Base-by-base conservation (phyloP, 75 land plant genomes). In the Larix kaempferi region DNA sequence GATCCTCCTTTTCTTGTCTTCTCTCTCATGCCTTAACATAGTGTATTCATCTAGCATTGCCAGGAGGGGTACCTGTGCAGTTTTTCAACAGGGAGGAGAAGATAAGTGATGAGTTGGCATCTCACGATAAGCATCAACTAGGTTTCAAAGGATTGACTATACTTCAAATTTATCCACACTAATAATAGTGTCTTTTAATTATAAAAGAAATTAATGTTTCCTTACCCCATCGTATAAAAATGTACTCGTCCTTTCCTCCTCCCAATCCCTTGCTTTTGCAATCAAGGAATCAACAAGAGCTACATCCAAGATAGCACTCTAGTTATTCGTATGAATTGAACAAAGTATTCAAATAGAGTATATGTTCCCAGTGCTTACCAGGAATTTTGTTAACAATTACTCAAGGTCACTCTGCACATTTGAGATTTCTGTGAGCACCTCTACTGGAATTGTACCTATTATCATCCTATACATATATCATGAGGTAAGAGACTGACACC, bases 21-120 rank as follows among this genome's bases (percentile, higher is more conserved):
- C 99, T 80, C 95, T 86, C 71, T 97, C 98, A 39, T 91, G 93
- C 77, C 99, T 89, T 66, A 95, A 88, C 84, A 91, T 81, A 56
- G 87, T 88, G 84, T 97, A 97, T 64, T 97, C 99, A 83, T 94
- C 95, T n/a, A 97, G 84, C 99, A 94, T 97, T 2, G 95, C 91
- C 49, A 97, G 90, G 21, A 97, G 90, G 12, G 98, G 93, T 78
- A 97, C 83, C 88, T 86, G 86, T 71, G 33, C 73, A 69, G 22
- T 69, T 25, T 41, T 69, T 17, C 19, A 23, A 13, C 27, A 17
- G 61, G n/a, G 17, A n/a, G n/a, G n/a, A 58, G 21, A 74, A 74
- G 5, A 22, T 58, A 74, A 58, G 72, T 10, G 39, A 69, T 6
- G 2, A 39, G 12, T 44, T 23, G 3, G 10, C 25, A 69, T 10